Base-by-base conservation (phyloP, 139 green algal species). In the Coelastrella sp. region DNA sequence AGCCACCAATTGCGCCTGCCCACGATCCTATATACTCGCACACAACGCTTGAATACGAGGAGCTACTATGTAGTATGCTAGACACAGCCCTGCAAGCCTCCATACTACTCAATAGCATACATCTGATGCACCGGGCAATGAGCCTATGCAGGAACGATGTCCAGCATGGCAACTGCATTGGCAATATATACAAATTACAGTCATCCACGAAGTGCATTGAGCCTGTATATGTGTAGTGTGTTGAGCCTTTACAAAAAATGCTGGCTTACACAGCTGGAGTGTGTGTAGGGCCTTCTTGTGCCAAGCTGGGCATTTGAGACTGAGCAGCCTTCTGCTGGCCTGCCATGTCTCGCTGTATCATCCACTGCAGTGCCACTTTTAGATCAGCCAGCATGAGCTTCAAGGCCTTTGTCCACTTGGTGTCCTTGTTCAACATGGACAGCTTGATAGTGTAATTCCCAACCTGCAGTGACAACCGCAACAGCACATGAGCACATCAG, bases 321-420 rank as follows among this genome's bases (percentile, higher is more conserved):
- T 76, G 56, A 6, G 86, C 90, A 49, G 14, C 20, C 7, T 14
- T 11, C 27, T 35, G 73, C 7, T n/a, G 22, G 17, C 49, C 56
- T 12, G 65, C 57, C 24, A 89, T 80, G 89, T 92, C 85, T 19
- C 91, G 72, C 89, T 92, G 89, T 17, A 93, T 88, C 88, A 91
- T 93, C 89, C 88, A 90, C 68, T 88, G 84, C 84, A 88, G 84
- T 35, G 66, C 60, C 17, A 95, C 90, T 89, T 97, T 96, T 8
- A 98, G 91, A 91, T 98, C 90, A 0, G 95, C 92, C 22, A 98
- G 93, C 95, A 98, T 96, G 89, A 97, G 96, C 94, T 99, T 99
- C 15, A 99, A 94, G 6, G 98, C 98, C 89, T 97, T 96, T 70
- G 98, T 99, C 98, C 98, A 99, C 57, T 93, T 93, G 35, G 95